Evolutionary conservation across 495 filamentous ascomycete species (phyloP).

Genomic region (Xylaria longipes): DNA sequence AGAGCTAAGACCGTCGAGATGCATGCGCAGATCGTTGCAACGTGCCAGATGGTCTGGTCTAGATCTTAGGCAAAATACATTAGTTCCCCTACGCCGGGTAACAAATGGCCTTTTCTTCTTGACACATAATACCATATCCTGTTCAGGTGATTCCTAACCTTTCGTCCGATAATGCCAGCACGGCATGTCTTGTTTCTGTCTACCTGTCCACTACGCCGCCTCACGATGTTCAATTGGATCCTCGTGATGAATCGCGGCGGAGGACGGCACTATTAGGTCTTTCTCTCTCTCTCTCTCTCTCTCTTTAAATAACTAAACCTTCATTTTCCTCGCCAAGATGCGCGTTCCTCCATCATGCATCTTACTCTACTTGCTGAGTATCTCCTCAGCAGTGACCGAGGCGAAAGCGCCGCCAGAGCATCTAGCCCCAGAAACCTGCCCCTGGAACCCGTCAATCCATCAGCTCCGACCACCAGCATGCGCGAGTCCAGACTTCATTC

Average conservation of each 20-base stretch:
- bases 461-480: conserved; percentile 12
- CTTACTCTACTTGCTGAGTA: not conserved
- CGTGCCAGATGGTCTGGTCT: not conserved
- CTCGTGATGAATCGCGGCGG: not conserved
- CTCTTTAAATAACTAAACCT: not conserved
- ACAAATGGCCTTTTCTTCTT: not conserved
- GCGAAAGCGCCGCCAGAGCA: conserved; percentile 4
- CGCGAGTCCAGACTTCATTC: conserved; percentile 19
- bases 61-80: conserved; percentile 23
- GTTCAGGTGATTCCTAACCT: not conserved
- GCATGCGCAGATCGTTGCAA: not conserved
- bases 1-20: conserved; percentile 10
- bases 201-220: not conserved
- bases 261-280: not conserved
- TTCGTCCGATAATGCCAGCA: not conserved
- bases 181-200: not conserved
- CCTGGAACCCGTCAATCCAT: conserved; percentile 16
- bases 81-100: not conserved
- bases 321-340: not conserved
- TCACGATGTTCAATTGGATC: not conserved
- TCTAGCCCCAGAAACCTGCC: not conserved
- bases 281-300: not conserved
- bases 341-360: not conserved
- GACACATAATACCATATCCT: not conserved
- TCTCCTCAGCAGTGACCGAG: not conserved